A percentile compares a stretch with the other conserved stretches of the same genome.
phyloP scores from a whole-genome alignment of 176 grass and related monocot species.

The Rhynchospora breviuscula region DNA sequence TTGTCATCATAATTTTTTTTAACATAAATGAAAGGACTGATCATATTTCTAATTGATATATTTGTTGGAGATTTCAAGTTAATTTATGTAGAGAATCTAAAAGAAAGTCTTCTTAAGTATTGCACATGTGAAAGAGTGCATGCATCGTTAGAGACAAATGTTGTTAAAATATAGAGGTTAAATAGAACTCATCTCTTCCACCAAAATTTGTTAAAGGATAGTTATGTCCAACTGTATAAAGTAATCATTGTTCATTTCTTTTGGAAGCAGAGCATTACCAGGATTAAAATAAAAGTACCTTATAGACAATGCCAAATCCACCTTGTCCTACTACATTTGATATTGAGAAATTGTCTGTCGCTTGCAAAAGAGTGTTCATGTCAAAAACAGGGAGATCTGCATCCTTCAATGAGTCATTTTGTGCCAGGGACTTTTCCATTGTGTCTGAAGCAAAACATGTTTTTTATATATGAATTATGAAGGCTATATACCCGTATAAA shows the following conservation, averaged over 20 bases:
- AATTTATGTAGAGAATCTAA: no score
- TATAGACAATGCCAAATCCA: constrained; percentile 55
- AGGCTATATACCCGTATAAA: neutral
- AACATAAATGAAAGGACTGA: no score
- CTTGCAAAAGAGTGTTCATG: constrained; percentile 21
- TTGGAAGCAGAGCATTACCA: neutral
- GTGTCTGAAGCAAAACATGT: neutral
- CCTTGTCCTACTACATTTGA: constrained; percentile 38
- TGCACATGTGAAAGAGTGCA: no score
- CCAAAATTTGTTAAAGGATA: no score
- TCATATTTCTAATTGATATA: no score
- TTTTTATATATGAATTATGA: neutral
- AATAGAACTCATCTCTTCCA: no score
- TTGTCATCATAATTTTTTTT: no score
- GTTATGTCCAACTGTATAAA: no score
- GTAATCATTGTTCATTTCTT: neutral
- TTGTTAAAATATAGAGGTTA: no score
- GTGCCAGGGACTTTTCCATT: neutral
- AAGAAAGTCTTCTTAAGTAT: no score
- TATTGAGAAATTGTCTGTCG: constrained; percentile 28
- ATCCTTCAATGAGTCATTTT: neutral
- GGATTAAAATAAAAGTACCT: constrained; percentile 16
- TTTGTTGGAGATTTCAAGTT: no score
- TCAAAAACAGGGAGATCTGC: constrained; percentile 30
- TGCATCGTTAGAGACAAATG: no score